phyloP scores from a whole-genome alignment of 306 rosid genomes.

The Cotoneaster glaucophyllus region DNA sequence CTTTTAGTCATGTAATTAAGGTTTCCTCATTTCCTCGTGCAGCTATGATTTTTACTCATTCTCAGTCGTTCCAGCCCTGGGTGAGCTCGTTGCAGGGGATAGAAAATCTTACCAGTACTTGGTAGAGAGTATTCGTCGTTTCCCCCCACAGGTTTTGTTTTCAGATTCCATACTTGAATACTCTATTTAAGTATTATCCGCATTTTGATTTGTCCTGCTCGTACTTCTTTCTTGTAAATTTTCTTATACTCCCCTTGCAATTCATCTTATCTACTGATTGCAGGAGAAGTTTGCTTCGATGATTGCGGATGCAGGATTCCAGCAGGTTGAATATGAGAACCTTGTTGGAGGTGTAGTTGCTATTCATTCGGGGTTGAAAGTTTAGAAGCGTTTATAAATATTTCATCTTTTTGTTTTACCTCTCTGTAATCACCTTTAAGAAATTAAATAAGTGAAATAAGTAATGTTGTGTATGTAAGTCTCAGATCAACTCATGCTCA shows the following conservation, averaged over 20 bases:
- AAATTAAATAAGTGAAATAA: background rate
- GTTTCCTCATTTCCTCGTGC: constrained; percentile 23
- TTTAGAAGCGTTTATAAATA: constrained; percentile 19
- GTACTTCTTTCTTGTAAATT: too few relatives aligned
- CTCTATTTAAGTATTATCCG: background rate
- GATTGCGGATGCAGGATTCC: constrained; percentile 84
- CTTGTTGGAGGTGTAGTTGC: constrained; percentile 95
- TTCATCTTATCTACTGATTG: constrained; percentile 16
- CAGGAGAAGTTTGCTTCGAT: constrained; percentile 82
- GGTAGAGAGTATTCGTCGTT: constrained; percentile 87
- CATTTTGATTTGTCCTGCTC: too few relatives aligned
- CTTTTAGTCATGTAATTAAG: background rate
- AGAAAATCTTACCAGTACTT: constrained; percentile 88
- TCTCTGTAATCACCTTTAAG: background rate
- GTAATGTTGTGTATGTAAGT: too few relatives aligned
- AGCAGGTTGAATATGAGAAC: constrained; percentile 83
- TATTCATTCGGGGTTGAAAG: constrained; percentile 77
- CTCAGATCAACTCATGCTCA: too few relatives aligned
- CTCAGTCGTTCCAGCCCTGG: constrained; percentile 63
- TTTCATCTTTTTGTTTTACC: background rate
- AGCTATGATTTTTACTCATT: constrained; percentile 81
- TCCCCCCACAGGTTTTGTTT: constrained; percentile 71
- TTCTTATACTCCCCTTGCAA: background rate
- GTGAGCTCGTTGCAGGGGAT: constrained; percentile 78
- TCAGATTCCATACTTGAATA: background rate